Conservation (phyloP, 768 basidiomycete genomes). For the Trametes cinnabarina region DNA sequence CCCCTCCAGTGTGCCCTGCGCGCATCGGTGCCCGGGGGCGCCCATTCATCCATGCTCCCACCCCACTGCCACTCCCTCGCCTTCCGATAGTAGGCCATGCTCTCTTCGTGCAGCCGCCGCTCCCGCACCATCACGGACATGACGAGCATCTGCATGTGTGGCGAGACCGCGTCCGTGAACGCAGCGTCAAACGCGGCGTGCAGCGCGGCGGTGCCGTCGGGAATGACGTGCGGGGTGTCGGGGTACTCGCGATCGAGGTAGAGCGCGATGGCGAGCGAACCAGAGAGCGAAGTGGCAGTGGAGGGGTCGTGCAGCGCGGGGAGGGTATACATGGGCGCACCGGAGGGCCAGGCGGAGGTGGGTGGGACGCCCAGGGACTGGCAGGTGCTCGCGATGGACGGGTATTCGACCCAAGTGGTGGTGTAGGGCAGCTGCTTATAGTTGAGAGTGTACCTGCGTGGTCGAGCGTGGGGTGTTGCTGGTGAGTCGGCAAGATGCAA, state of each 20-base stretch:
- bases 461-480: background rate
- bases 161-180: slow-evolving; percentile 10
- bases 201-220: slow-evolving; percentile 29
- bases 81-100: slow-evolving; percentile 31
- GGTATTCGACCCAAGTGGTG: slow-evolving; percentile 52
- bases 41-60: slow-evolving; percentile 36
- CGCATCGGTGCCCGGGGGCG: slow-evolving; percentile 17
- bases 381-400: slow-evolving; percentile 41
- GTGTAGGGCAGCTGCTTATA: slow-evolving; percentile 42
- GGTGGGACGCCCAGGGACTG: slow-evolving; percentile 38
- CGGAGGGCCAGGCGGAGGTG: slow-evolving; percentile 28
- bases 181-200: slow-evolving; percentile 25
- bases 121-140: slow-evolving; percentile 5
- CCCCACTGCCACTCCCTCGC: slow-evolving; percentile 34
- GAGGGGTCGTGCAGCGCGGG: slow-evolving; percentile 31
- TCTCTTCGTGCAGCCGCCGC: slow-evolving; percentile 6
- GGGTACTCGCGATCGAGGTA: slow-evolving; percentile 31
- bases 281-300: slow-evolving; percentile 21
- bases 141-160: slow-evolving; percentile 6
- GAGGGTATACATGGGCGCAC: slow-evolving; percentile 25
- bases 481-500: background rate
- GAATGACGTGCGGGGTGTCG: slow-evolving; percentile 35
- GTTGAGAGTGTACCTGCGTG: slow-evolving; percentile 34
- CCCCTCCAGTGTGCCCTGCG: slow-evolving; percentile 31
- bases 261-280: slow-evolving; percentile 29